These are phyloP conservation scores for Ceraceosorus bombacis DNA, from an alignment of 1,284 basidiomycete genomes.

Conservation along the genomic window DNA sequence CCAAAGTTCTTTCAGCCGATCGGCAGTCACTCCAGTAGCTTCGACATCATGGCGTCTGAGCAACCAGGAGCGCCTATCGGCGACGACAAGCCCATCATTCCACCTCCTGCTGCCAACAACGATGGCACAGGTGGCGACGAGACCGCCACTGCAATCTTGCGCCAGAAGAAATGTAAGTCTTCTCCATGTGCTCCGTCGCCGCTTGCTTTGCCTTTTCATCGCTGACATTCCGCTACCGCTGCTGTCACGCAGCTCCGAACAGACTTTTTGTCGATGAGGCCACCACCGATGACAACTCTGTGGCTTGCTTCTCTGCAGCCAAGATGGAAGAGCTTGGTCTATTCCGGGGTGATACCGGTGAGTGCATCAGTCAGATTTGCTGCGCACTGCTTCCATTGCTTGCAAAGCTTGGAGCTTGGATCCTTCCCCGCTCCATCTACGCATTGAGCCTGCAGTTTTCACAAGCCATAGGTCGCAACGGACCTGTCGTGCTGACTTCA, in stretches of 20 bases:
- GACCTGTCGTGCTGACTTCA: no score
- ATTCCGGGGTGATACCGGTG: slow-evolving; percentile 75
- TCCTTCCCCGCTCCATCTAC: not conserved
- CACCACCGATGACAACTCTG: slow-evolving; percentile 54
- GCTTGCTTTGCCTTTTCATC: not conserved
- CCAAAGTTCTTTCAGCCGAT: no score
- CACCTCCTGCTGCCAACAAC: no score
- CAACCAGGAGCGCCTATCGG: no score
- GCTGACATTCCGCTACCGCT: not conserved
- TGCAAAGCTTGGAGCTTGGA: no score
- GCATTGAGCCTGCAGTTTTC: not conserved
- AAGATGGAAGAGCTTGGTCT: slow-evolving; percentile 93
- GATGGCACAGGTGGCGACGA: slow-evolving; percentile 19
- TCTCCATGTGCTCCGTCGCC: not conserved
- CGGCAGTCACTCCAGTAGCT: no score
- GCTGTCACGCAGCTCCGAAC: slow-evolving; percentile 30
- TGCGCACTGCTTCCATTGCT: no score
- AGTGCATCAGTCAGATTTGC: slow-evolving; percentile 2
- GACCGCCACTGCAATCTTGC: slow-evolving; percentile 44
- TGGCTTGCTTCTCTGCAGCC: slow-evolving; percentile 85
- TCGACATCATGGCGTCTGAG: no score
- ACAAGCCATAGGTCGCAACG: no score
- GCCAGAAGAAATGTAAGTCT: slow-evolving; percentile 39
- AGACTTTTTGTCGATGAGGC: slow-evolving; percentile 48
- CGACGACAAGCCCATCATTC: no score